phyloP scores from a whole-genome alignment of 1,284 basidiomycete genomes.

The Somion occarium region DNA sequence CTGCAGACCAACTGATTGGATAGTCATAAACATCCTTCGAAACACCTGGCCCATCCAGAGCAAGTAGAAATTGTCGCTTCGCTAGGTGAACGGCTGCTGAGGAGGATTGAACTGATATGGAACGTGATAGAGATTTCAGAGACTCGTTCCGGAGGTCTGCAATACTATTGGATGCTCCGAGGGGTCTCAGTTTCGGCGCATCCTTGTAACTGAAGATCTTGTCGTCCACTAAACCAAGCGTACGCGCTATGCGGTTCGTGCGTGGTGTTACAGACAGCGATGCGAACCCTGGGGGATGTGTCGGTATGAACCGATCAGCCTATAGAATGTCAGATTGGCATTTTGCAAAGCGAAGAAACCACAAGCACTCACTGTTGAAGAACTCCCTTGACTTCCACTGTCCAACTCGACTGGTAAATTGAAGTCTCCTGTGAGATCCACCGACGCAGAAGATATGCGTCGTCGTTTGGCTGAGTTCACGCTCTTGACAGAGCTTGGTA shows the following conservation, averaged over 20 bases:
- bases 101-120: conserved; percentile 28
- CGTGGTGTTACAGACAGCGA: conserved; percentile 44
- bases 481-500: conserved; percentile 28
- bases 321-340: conserved; percentile 14
- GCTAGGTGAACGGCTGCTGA: conserved; percentile 40
- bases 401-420: conserved; percentile 13
- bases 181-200: conserved; percentile 1
- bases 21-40: conserved; percentile 41
- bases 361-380: too few relatives aligned
- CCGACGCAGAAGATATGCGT: conserved; percentile 25
- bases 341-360: conserved; percentile 2
- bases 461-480: conserved; percentile 30
- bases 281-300: conserved; percentile 31
- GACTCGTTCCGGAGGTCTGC: conserved; percentile 32
- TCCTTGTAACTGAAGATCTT: conserved; percentile 37
- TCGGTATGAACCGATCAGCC: conserved; percentile 45
- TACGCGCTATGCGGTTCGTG: conserved; percentile 42
- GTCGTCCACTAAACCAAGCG: conserved; percentile 42
- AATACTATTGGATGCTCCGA: conserved; percentile 26
- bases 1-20: conserved; percentile 41
- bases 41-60: conserved; percentile 46
- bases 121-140: conserved; percentile 33
- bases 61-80: conserved; percentile 41
- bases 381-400: conserved; percentile 7
- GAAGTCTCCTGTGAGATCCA: conserved; percentile 16